phyloP scores from a whole-genome alignment of 2,329 filamentous ascomycete species.

The Karstenula rhodostoma region DNA sequence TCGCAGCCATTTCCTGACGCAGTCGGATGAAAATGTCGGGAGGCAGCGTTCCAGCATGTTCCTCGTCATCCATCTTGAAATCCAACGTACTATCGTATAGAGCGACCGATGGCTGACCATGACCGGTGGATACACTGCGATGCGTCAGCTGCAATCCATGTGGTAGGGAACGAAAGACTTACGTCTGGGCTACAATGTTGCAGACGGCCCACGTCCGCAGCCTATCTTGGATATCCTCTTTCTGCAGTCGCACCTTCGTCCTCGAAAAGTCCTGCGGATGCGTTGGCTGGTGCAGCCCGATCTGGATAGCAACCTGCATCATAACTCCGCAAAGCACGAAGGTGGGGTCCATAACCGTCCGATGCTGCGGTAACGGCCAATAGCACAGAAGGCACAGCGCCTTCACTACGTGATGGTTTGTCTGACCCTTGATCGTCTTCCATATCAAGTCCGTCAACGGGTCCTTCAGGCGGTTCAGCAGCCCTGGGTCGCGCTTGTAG shows the following conservation, averaged over 20 bases:
- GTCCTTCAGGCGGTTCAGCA: constrained; percentile 72
- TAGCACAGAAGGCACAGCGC: constrained; percentile 80
- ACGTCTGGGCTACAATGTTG: constrained; percentile 82
- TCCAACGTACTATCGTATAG: constrained; percentile 77
- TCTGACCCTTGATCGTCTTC: constrained; percentile 80
- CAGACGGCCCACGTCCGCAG: constrained; percentile 85
- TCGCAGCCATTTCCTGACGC: constrained; percentile 50
- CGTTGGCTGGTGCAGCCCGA: constrained; percentile 80
- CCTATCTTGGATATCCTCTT: constrained; percentile 80
- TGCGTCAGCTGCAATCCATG: constrained; percentile 20
- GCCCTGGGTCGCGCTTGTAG: constrained; percentile 68
- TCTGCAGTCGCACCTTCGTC: constrained; percentile 76
- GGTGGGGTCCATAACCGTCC: constrained; percentile 79
- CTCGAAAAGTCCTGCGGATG: constrained; percentile 85
- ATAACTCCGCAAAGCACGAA: constrained; percentile 83
- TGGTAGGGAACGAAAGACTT: constrained; percentile 27
- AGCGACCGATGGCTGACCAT: constrained; percentile 81
- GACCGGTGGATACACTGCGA: constrained; percentile 78
- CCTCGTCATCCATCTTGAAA: constrained; percentile 48
- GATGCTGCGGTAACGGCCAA: constrained; percentile 84
- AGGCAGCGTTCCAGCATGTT: constrained; percentile 48
- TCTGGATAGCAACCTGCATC: constrained; percentile 87
- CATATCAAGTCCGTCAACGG: constrained; percentile 76
- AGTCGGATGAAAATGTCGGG: constrained; percentile 47
- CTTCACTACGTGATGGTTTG: constrained; percentile 82